These are phyloP conservation scores for Phytophthora pseudosyringae DNA, from an alignment of 352 stramenopile species.

Conservation along the genomic window DNA sequence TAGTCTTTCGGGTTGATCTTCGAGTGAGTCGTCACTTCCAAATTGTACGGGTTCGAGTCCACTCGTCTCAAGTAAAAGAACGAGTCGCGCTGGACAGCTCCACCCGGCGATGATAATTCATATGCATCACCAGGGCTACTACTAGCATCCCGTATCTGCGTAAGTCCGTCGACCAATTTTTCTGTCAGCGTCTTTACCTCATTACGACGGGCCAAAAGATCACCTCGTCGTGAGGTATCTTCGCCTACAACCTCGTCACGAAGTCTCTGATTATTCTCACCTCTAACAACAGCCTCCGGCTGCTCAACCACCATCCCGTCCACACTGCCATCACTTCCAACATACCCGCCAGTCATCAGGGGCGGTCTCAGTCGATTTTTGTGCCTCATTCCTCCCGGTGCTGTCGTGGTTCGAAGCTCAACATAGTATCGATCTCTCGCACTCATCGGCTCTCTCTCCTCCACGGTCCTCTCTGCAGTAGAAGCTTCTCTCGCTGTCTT, in stretches of 20 bases:
- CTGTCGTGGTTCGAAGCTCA: slow-evolving; percentile 53
- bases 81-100: slow-evolving; percentile 43
- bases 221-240: slow-evolving; percentile 34
- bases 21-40: slow-evolving; percentile 68
- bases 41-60: slow-evolving; percentile 81
- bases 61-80: slow-evolving; percentile 81
- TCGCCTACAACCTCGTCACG: not conserved
- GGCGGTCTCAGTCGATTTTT: slow-evolving; percentile 11
- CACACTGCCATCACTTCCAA: not conserved
- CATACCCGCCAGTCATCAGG: slow-evolving; percentile 7
- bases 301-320: not conserved
- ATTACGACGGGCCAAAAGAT: slow-evolving; percentile 52
- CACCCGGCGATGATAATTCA: slow-evolving; percentile 3
- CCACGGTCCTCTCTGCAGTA: not conserved
- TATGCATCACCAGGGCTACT: not conserved
- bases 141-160: slow-evolving; percentile 4
- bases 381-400: slow-evolving; percentile 25
- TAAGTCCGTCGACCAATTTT: slow-evolving; percentile 54
- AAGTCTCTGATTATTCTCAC: slow-evolving; percentile 2
- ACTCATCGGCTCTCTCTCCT: slow-evolving; percentile 55
- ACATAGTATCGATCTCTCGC: slow-evolving; percentile 70
- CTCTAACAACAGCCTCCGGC: not conserved
- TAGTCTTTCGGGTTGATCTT: slow-evolving; percentile 83
- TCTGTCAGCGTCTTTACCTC: slow-evolving; percentile 73
- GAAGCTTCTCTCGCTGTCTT: slow-evolving; percentile 30